Evolutionary conservation across 2,329 filamentous ascomycete species (phyloP).

Genomic region (Aspergillus texensis): DNA sequence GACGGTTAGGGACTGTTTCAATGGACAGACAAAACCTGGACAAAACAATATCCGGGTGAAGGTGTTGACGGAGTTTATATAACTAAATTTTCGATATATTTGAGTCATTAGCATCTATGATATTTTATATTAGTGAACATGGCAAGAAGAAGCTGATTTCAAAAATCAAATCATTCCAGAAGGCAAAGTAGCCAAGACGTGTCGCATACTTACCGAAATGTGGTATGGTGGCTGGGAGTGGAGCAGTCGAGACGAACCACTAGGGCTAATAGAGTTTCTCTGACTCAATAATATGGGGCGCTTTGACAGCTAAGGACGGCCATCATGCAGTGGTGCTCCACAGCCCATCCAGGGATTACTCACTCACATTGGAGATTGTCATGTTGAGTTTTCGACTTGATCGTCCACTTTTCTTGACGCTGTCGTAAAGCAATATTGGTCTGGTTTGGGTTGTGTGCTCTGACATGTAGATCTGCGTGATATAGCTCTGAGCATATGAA

Average conservation of each 20-base stretch:
- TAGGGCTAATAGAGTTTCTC: neutral
- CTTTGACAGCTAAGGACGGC: neutral
- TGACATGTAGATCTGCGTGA: neutral
- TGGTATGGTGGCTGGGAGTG: neutral
- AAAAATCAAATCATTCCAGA: neutral
- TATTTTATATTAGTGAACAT: neutral
- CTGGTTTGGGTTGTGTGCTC: neutral
- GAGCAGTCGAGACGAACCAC: neutral
- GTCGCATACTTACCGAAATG: neutral
- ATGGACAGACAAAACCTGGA: conserved; percentile 15
- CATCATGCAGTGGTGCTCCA: neutral
- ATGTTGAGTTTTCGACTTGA: neutral
- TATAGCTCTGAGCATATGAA: neutral
- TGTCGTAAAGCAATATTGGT: neutral
- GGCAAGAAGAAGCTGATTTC: neutral
- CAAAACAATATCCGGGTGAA: conserved; percentile 16
- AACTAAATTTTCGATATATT: neutral
- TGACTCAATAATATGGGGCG: neutral
- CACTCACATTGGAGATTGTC: neutral
- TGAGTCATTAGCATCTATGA: neutral
- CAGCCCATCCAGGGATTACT: neutral
- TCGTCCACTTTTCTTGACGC: neutral
- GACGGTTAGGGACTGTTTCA: conserved; percentile 30
- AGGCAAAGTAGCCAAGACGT: neutral
- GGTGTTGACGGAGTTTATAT: neutral